phyloP scores from a whole-genome alignment of 2,329 filamentous ascomycete genomes.

The Curvularia sp. region DNA sequence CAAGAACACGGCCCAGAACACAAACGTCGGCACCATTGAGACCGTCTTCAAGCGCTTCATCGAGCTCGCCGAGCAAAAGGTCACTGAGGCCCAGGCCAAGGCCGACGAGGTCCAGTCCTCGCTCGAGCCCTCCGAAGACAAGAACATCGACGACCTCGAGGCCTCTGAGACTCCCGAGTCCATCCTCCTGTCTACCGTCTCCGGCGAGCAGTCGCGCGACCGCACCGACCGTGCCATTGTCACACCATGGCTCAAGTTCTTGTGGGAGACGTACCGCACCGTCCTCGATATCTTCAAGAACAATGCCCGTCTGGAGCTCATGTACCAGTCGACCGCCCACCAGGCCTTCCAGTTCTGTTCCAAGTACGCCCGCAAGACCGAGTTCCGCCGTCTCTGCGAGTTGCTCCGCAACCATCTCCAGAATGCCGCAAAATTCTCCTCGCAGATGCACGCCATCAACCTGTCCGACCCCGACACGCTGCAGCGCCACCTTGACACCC shows the following conservation, averaged over 20 bases:
- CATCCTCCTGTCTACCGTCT: slow-evolving; percentile 95
- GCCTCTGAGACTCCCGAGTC: slow-evolving; percentile 98
- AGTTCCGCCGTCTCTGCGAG: slow-evolving; percentile 98
- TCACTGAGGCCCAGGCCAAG: slow-evolving; percentile 93
- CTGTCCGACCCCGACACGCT: slow-evolving; percentile 96
- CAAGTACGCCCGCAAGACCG: slow-evolving; percentile 97
- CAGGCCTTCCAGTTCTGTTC: slow-evolving; percentile 99
- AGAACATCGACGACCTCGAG: slow-evolving; percentile 92
- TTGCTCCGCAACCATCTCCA: slow-evolving; percentile 97
- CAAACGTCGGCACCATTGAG: slow-evolving; percentile 96
- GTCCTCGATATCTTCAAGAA: slow-evolving; percentile 98
- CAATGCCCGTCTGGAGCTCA: slow-evolving; percentile 94
- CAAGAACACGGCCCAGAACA: slow-evolving; percentile 99
- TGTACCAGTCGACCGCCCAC: slow-evolving; percentile 97
- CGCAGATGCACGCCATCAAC: slow-evolving; percentile 99
- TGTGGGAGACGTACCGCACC: slow-evolving; percentile 99
- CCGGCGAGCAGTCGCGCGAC: slow-evolving; percentile 95
- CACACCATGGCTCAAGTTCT: slow-evolving; percentile 98
- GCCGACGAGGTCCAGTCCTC: slow-evolving; percentile 92
- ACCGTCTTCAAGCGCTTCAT: slow-evolving; percentile 97
- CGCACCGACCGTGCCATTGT: slow-evolving; percentile 97
- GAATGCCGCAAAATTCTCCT: slow-evolving; percentile 98
- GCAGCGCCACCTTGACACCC: slow-evolving; percentile 95
- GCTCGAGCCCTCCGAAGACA: slow-evolving; percentile 76
- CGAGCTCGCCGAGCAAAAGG: slow-evolving; percentile 93